A percentile compares a stretch with the other conserved stretches of the same genome.
These are phyloP conservation scores for Hydnomerulius pinastri DNA, from an alignment of 768 basidiomycete species.

Conservation along the genomic window DNA sequence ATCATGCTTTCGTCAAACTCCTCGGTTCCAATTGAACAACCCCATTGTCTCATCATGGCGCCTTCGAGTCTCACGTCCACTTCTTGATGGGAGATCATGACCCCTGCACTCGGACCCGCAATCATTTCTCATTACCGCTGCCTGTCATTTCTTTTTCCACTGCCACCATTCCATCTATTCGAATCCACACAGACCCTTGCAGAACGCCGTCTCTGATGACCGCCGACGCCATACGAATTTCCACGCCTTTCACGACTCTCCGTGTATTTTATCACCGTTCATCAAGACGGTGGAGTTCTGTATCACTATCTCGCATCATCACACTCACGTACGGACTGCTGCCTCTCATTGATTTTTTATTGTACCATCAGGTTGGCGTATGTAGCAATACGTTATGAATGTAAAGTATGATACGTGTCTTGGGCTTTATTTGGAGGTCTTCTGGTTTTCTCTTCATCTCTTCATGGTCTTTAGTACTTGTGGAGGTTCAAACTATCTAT, in stretches of 20 bases:
- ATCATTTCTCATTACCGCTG: conserved; percentile 8
- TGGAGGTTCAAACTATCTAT: not conserved
- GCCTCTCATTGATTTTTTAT: conserved; percentile 23
- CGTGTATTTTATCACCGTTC: conserved; percentile 31
- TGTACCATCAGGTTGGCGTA: conserved; percentile 23
- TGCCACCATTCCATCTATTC: not conserved
- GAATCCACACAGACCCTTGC: conserved; percentile 3
- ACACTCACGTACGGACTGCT: conserved; percentile 21
- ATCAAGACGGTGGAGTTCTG: conserved; percentile 25
- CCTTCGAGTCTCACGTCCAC: conserved; percentile 14
- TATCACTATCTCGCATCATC: conserved; percentile 38
- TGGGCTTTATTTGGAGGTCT: conserved; percentile 11
- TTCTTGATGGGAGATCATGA: not conserved
- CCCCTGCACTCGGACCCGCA: conserved; percentile 6
- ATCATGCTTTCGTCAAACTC: conserved; percentile 24
- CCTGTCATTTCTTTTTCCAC: conserved; percentile 6
- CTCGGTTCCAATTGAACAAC: conserved; percentile 19
- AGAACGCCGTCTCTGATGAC: conserved; percentile 3
- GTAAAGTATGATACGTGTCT: conserved; percentile 34
- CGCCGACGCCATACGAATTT: conserved; percentile 27
- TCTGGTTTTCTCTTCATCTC: not conserved
- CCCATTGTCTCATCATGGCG: conserved; percentile 10
- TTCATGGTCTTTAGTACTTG: not conserved
- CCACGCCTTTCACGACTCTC: conserved; percentile 28
- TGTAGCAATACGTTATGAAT: conserved; percentile 40